These are phyloP conservation scores for Sugiyamaella castrensis DNA, from an alignment of 1,139 yeast genomes.

Conservation along the genomic window DNA sequence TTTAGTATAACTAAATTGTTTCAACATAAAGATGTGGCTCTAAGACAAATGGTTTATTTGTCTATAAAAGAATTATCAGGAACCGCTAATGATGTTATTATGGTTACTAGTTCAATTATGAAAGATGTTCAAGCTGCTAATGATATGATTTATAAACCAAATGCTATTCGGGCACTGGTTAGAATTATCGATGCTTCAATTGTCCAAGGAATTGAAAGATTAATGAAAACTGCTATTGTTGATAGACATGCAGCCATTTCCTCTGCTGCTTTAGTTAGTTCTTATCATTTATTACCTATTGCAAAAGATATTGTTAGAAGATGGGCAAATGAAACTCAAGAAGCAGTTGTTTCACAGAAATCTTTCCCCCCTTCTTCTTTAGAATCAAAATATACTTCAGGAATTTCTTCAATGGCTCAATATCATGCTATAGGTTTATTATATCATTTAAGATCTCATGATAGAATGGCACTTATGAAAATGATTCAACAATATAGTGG, in stretches of 20 bases:
- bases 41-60: constrained; percentile 90
- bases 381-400: constrained; percentile 43
- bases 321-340: constrained; percentile 92
- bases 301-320: constrained; percentile 90
- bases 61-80: constrained; percentile 87
- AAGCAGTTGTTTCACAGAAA: constrained; percentile 71
- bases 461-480: constrained; percentile 90
- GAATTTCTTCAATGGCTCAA: constrained; percentile 65
- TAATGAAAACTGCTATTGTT: constrained; percentile 88
- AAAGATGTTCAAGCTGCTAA: constrained; percentile 87
- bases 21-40: constrained; percentile 86
- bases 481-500: constrained; percentile 74
- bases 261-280: constrained; percentile 87
- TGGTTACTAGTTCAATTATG: constrained; percentile 98
- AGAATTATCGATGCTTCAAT: constrained; percentile 90
- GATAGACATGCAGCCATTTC: constrained; percentile 86
- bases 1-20: constrained; percentile 92
- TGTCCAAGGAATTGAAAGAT: constrained; percentile 90
- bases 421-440: constrained; percentile 93
- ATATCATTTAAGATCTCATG: constrained; percentile 85
- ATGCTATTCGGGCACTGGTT: constrained; percentile 89
- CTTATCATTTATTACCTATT: constrained; percentile 84
- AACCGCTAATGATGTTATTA: constrained; percentile 85
- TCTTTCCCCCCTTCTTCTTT: constrained; percentile 48
- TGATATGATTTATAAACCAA: constrained; percentile 82